These are phyloP conservation scores for Aureobasidium pullulans DNA, from an alignment of 2,329 filamentous ascomycete genomes.

Conservation along the genomic window DNA sequence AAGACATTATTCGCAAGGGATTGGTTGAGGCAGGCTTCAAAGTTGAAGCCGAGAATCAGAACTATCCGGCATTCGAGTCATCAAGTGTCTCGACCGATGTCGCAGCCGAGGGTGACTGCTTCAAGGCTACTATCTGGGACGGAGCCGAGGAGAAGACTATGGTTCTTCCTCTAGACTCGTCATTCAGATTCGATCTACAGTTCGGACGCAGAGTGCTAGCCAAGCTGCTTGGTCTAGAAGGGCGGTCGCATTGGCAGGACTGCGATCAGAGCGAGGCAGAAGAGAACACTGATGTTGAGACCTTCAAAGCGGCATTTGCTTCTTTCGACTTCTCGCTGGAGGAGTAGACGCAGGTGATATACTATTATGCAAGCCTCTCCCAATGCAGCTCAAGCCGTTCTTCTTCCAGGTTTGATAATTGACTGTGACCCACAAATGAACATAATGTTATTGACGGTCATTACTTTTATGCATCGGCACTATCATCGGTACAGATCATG, in stretches of 20 bases:
- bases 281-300: conserved; percentile 68
- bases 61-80: conserved; percentile 46
- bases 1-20: conserved; percentile 59
- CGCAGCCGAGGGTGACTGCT: conserved; percentile 24
- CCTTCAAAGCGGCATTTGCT: conserved; percentile 76
- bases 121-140: conserved; percentile 30
- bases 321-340: conserved; percentile 72
- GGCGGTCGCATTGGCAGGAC: conserved; percentile 76
- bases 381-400: neutral
- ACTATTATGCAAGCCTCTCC: neutral
- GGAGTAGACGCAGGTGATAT: neutral
- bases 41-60: conserved; percentile 72
- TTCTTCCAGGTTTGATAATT: neutral
- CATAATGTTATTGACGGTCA: neutral
- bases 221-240: conserved; percentile 74
- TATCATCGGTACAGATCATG: neutral
- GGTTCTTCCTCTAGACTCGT: conserved; percentile 64
- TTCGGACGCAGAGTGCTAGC: conserved; percentile 83
- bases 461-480: neutral
- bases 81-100: conserved; percentile 2
- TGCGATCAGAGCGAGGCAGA: conserved; percentile 70
- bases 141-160: conserved; percentile 54
- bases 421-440: neutral
- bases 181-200: conserved; percentile 78
- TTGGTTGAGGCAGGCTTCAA: conserved; percentile 84